These are phyloP conservation scores for Ceratocystis eucalypticola DNA, from an alignment of 2,329 filamentous ascomycete genomes.

Conservation along the genomic window DNA sequence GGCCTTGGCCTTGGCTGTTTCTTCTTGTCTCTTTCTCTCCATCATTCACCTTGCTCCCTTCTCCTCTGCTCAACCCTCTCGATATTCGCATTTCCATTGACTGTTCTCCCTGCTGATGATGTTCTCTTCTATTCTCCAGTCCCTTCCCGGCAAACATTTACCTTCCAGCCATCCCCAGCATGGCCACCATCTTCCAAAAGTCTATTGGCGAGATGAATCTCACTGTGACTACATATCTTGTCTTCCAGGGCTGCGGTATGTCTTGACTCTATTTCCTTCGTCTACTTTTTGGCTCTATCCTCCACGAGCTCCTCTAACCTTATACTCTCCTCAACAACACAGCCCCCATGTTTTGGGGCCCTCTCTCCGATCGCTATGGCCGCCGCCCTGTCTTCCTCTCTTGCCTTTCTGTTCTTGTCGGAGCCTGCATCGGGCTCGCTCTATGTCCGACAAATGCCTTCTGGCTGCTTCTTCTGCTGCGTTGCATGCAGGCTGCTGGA, in stretches of 20 bases:
- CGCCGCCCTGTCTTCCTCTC: constrained; percentile 25
- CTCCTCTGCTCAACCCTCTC: neutral
- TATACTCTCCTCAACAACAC: neutral
- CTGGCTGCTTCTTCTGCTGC: constrained; percentile 26
- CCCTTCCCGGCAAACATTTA: constrained; percentile 28
- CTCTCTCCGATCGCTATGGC: constrained; percentile 27
- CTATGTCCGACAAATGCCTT: constrained; percentile 25
- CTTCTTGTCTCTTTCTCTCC: neutral
- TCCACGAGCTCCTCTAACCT: neutral
- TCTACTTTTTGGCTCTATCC: neutral
- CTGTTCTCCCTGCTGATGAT: neutral
- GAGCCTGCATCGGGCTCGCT: constrained; percentile 26
- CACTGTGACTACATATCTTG: constrained; percentile 26
- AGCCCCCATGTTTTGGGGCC: constrained; percentile 28
- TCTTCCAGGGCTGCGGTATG: constrained; percentile 24
- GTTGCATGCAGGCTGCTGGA: constrained; percentile 25
- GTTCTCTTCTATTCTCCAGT: constrained; percentile 19
- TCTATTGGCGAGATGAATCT: constrained; percentile 26
- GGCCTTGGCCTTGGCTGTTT: neutral
- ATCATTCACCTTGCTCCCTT: neutral
- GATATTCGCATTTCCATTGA: neutral
- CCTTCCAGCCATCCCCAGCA: constrained; percentile 25
- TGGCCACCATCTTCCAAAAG: constrained; percentile 24
- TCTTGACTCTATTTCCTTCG: neutral
- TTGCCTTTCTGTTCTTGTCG: constrained; percentile 25